phyloP scores from a whole-genome alignment of 1,284 basidiomycete genomes.

The Agaricales sp. region DNA sequence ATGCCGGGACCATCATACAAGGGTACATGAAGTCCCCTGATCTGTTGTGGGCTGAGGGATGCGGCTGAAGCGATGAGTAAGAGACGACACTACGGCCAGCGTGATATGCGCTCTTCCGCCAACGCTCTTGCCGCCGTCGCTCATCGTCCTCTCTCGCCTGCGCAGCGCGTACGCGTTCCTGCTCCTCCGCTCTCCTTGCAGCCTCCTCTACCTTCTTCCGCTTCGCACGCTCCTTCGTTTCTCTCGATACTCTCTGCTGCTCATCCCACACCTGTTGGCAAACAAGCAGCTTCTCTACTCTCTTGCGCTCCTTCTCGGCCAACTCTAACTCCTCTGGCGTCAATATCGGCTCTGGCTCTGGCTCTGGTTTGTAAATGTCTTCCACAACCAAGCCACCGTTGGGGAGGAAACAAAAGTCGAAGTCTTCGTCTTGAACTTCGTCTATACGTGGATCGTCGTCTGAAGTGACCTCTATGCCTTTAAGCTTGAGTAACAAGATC shows the following conservation, averaged over 20 bases:
- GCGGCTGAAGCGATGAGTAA: not conserved
- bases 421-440: constrained; percentile 54
- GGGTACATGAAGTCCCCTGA: not conserved
- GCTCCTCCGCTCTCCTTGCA: not conserved
- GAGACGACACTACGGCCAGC: constrained; percentile 17
- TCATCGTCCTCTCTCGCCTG: constrained; percentile 24
- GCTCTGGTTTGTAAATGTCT: constrained; percentile 27
- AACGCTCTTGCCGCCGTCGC: constrained; percentile 18
- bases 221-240: constrained; percentile 28
- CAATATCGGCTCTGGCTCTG: constrained; percentile 27
- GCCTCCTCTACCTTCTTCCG: constrained; percentile 11
- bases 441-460: constrained; percentile 54
- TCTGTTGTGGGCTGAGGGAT: not conserved
- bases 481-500: constrained; percentile 47
- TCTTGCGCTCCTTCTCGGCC: constrained; percentile 23
- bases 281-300: constrained; percentile 30
- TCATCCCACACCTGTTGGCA: constrained; percentile 45
- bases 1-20: too few relatives aligned
- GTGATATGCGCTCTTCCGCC: constrained; percentile 19
- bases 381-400: constrained; percentile 39
- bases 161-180: not conserved
- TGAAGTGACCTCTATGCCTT: constrained; percentile 45
- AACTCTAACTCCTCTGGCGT: constrained; percentile 25
- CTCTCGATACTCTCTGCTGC: constrained; percentile 30
- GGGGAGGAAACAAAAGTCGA: constrained; percentile 48